Evolutionary conservation across 2,329 filamentous ascomycete species (phyloP).

Genomic region (Phaeophleospora eucalypticola): DNA sequence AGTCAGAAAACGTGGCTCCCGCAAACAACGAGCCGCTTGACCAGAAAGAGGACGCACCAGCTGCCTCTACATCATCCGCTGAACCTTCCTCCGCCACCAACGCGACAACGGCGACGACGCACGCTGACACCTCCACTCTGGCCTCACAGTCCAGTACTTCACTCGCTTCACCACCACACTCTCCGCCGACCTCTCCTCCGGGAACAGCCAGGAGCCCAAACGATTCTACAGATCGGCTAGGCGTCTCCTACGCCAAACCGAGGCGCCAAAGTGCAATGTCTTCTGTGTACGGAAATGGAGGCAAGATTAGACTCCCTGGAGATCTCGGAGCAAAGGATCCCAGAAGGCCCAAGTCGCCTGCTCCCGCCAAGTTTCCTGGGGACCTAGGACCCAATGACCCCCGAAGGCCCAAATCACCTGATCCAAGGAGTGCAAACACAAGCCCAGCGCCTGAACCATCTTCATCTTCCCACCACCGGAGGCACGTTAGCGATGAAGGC

Average conservation of each 20-base stretch:
- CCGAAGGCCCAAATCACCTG: constrained; percentile 17
- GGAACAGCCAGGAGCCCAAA: constrained; percentile 12
- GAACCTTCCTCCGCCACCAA: constrained; percentile 6
- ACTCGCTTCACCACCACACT: constrained; percentile 23
- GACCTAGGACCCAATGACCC: constrained; percentile 33
- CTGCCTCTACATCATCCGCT: constrained; percentile 1
- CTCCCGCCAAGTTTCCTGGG: constrained; percentile 25
- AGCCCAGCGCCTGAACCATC: constrained; percentile 24
- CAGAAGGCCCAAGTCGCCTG: constrained; percentile 31
- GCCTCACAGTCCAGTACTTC: constrained; percentile 12
- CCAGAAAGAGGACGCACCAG: not conserved
- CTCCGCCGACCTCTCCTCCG: constrained; percentile 22
- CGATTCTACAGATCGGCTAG: constrained; percentile 30
- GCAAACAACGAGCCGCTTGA: not conserved
- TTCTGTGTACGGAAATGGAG: constrained; percentile 23
- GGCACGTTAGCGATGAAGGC: constrained; percentile 23
- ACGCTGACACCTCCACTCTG: not conserved
- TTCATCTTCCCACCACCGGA: constrained; percentile 17
- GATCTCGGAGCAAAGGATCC: constrained; percentile 36
- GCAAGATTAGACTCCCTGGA: constrained; percentile 32
- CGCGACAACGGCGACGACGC: not conserved
- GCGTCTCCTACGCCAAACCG: constrained; percentile 28
- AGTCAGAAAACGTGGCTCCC: not conserved
- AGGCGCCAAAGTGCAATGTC: constrained; percentile 28
- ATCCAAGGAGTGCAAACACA: constrained; percentile 21